Evolutionary conservation across 306 rosid species (phyloP), one percentile per base, ranked within the genome.

Genomic region (Psophocarpus tetragonolobus): DNA sequence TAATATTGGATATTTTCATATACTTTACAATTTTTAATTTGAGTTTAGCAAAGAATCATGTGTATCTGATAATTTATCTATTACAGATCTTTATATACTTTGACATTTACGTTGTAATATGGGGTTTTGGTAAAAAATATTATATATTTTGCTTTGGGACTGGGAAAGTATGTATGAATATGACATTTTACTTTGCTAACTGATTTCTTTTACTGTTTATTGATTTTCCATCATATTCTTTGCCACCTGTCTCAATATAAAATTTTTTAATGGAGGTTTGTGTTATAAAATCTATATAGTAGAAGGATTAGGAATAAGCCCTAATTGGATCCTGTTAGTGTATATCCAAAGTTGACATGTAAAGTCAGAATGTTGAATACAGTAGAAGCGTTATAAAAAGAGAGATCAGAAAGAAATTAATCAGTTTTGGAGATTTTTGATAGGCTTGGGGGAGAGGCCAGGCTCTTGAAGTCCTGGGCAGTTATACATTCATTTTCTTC

Each of bases 131-230:
- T 51, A 18, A 71, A 27, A 17, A 48, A 42, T 6, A 62, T 15
- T 26, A 53, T 39, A 23, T 18, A 56, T 73, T 73, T 63, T 48
- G 26, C 54, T 60, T 63, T 68, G 57, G 62, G 44, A 20, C 36
- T 27, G 73, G 41, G 75, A 84, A 45, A 54, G 45, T 60, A 66
- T 48, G 18, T 74, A 41, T 71, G 78, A 39, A 20, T 41, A 60
- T 42, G 71, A 23, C 58, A 41, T 70, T 79, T 45, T 62, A 23
- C 24, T 24, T 48, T 24, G 18, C 18, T 48, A 48, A 48, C 56
- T 47, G 54, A n/a, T 47, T 15, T 47, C 2, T n/a, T 63, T 63
- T 71, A 36, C 42, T 77, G 48, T 11, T 57, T 35, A 30, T 38
- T 73, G 29, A 6, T 8, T 67, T 13, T 53, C 24, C 67, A 30